Percentiles rank a stretch among this genome's conserved stretches.
Evolutionary conservation across 768 basidiomycete species (phyloP).

Genomic region (Mycena vitilis): DNA sequence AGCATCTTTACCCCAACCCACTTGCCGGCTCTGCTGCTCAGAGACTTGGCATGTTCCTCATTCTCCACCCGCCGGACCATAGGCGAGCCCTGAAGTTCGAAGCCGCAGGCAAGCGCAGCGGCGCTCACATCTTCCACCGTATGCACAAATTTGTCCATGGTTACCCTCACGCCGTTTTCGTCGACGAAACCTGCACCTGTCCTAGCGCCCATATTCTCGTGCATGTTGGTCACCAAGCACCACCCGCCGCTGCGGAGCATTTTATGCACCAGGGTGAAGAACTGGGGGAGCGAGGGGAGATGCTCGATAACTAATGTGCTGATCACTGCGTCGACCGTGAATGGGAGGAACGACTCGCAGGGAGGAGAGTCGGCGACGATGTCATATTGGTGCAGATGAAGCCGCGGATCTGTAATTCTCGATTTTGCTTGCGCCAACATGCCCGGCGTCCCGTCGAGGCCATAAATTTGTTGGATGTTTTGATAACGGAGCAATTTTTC

Average conservation of each 20-base stretch:
- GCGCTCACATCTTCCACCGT: slow-evolving; percentile 10
- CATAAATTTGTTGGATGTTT: slow-evolving; percentile 9
- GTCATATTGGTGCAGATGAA: slow-evolving; percentile 17
- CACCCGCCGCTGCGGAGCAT: slow-evolving; percentile 21
- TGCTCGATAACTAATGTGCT: slow-evolving; percentile 33
- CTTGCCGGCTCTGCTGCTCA: slow-evolving; percentile 18
- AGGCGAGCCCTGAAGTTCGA: slow-evolving; percentile 9
- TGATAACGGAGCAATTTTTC: slow-evolving; percentile 24
- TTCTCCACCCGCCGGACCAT: slow-evolving; percentile 13
- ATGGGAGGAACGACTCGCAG: slow-evolving; percentile 8
- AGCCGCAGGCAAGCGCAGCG: slow-evolving; percentile 18
- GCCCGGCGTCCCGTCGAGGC: slow-evolving; percentile 24
- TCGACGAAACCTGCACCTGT: slow-evolving; percentile 24
- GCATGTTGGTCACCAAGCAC: slow-evolving; percentile 33
- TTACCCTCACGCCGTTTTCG: slow-evolving; percentile 19
- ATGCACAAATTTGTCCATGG: slow-evolving; percentile 28
- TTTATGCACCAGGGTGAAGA: slow-evolving; percentile 14
- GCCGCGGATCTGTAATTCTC: slow-evolving; percentile 9
- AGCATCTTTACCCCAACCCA: slow-evolving; percentile 26
- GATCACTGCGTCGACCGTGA: slow-evolving; percentile 21
- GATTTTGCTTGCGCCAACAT: slow-evolving; percentile 19
- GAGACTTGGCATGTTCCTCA: slow-evolving; percentile 19
- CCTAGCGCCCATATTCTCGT: slow-evolving; percentile 16
- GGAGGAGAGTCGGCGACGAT: slow-evolving; percentile 10
- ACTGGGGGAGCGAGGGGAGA: slow-evolving; percentile 23